Evolutionary conservation across 2,329 filamentous ascomycete species (phyloP).

Genomic region (Lasiodiplodia gonubiensis): DNA sequence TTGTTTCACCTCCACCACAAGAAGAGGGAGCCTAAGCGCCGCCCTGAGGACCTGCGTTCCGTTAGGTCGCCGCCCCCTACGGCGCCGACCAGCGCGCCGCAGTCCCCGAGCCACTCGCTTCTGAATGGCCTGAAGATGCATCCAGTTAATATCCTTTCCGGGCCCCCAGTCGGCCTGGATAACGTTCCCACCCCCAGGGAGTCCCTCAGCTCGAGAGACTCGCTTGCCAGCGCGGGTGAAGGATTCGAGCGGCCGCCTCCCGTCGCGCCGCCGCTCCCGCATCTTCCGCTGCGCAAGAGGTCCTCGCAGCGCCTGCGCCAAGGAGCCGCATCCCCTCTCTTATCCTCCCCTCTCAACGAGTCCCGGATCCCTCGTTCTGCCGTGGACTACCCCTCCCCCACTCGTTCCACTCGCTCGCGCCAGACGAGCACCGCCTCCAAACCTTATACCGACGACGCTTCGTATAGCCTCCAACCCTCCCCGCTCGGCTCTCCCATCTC

Average conservation of each 20-base stretch:
- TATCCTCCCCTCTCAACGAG: slow-evolving; percentile 21
- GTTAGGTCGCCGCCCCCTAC: slow-evolving; percentile 11
- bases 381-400: slow-evolving; percentile 33
- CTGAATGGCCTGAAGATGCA: slow-evolving; percentile 28
- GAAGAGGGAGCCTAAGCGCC: slow-evolving; percentile 20
- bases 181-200: slow-evolving; percentile 1
- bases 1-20: slow-evolving; percentile 25
- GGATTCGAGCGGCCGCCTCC: slow-evolving; percentile 23
- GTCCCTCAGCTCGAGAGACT: slow-evolving; percentile 24
- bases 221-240: slow-evolving; percentile 16
- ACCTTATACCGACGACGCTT: slow-evolving; percentile 26
- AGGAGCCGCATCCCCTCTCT: slow-evolving; percentile 29
- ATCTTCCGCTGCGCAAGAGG: slow-evolving; percentile 45
- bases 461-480: slow-evolving; percentile 23
- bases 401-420: slow-evolving; percentile 36
- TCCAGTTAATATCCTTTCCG: slow-evolving; percentile 18
- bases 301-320: slow-evolving; percentile 40
- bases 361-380: slow-evolving; percentile 25
- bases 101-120: slow-evolving; percentile 25
- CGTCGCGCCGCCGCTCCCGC: slow-evolving; percentile 38
- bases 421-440: slow-evolving; percentile 28
- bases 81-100: slow-evolving; percentile 26
- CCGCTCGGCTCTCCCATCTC: slow-evolving; percentile 26
- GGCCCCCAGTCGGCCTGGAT: slow-evolving; percentile 22
- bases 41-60: slow-evolving; percentile 20